Evolutionary conservation across 306 rosid species (phyloP).

Genomic region (Lathyrus oleraceus): DNA sequence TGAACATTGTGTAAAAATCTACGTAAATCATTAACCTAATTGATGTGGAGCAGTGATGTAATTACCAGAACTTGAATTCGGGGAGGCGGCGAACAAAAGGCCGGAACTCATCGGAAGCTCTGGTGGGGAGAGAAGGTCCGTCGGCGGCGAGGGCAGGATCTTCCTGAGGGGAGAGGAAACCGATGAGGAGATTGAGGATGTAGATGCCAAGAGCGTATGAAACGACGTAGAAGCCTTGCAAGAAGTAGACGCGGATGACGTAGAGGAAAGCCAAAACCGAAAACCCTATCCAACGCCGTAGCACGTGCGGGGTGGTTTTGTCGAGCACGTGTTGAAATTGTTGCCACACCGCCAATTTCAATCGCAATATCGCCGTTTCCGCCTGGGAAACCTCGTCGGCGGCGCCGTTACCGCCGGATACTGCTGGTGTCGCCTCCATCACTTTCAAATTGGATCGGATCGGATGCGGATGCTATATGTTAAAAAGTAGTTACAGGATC

Average conservation of each 20-base stretch:
- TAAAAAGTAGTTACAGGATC: not conserved
- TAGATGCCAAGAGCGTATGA: constrained; percentile 92
- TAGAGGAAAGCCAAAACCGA: constrained; percentile 55
- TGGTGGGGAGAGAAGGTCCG: constrained; percentile 84
- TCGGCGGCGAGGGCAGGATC: constrained; percentile 84
- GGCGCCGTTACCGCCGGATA: not conserved
- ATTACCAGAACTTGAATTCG: constrained; percentile 90
- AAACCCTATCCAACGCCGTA: constrained; percentile 75
- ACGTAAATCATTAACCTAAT: not conserved
- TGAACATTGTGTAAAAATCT: not conserved
- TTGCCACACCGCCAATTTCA: constrained; percentile 54
- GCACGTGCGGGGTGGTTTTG: constrained; percentile 70
- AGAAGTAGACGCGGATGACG: constrained; percentile 69
- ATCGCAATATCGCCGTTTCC: constrained; percentile 50
- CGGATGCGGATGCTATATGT: not conserved
- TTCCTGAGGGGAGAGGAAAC: constrained; percentile 92
- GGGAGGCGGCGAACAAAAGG: constrained; percentile 98
- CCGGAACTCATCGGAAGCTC: constrained; percentile 91
- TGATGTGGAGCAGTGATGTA: not conserved
- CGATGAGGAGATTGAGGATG: constrained; percentile 87
- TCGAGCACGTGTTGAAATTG: constrained; percentile 81
- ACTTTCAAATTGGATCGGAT: not conserved
- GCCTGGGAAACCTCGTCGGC: constrained; percentile 42
- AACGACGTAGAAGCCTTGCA: constrained; percentile 91
- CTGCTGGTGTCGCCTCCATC: constrained; percentile 47